phyloP scores from a whole-genome alignment of 495 filamentous ascomycete species.

The Copromyces sp. region DNA sequence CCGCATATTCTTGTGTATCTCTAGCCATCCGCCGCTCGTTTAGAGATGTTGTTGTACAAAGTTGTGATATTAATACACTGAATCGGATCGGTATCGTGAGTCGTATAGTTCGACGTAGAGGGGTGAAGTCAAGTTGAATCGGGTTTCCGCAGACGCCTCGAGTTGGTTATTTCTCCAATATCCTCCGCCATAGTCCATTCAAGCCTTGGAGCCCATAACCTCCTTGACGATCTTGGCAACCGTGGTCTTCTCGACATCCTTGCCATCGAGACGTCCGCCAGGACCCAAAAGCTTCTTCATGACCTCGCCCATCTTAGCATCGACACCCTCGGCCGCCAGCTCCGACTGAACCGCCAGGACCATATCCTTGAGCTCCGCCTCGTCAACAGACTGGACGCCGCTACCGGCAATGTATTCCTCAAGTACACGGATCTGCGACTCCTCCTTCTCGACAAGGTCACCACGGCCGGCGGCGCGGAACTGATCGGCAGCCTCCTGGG shows the following conservation, averaged over 20 bases:
- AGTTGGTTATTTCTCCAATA: background rate
- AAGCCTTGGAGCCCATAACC: background rate
- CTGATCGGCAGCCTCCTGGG: conserved; percentile 34
- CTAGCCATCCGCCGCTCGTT: background rate
- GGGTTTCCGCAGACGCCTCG: background rate
- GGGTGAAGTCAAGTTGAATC: background rate
- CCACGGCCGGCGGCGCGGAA: conserved; percentile 38
- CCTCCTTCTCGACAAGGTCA: conserved; percentile 47
- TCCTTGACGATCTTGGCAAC: conserved; percentile 26
- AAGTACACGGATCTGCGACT: conserved; percentile 34
- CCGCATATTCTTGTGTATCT: background rate
- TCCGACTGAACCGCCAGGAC: conserved; percentile 29
- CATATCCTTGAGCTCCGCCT: conserved; percentile 28
- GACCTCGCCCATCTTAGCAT: conserved; percentile 19
- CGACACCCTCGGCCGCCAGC: conserved; percentile 18
- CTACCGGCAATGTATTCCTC: conserved; percentile 38
- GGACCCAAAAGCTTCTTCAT: conserved; percentile 29
- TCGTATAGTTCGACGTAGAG: background rate
- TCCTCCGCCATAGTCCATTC: background rate
- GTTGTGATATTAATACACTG: background rate
- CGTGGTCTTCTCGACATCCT: conserved; percentile 25
- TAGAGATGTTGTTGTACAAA: background rate
- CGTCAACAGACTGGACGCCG: conserved; percentile 30
- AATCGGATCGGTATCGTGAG: background rate
- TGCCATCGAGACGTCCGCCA: conserved; percentile 28